Evolutionary conservation across 371 early-diverging fungal genomes (phyloP).

Genomic region (Saksenaea oblongispora): DNA sequence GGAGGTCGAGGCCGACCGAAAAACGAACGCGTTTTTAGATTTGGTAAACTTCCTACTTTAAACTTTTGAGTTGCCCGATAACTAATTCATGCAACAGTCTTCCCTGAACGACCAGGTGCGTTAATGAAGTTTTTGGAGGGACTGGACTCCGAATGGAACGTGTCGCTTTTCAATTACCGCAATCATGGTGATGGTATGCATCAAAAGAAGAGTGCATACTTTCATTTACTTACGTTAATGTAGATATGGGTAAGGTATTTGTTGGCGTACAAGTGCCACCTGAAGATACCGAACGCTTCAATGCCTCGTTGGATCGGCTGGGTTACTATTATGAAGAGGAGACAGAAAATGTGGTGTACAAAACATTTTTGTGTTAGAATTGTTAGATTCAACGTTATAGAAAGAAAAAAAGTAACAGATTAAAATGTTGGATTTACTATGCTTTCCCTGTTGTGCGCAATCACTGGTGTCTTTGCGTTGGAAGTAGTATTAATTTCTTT

Average conservation of each 20-base stretch:
- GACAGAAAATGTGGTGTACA: slow-evolving; percentile 85
- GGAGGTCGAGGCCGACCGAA: slow-evolving; percentile 79
- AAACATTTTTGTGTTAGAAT: slow-evolving; percentile 63
- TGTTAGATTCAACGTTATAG: not conserved
- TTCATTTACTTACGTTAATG: not conserved
- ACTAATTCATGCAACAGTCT: slow-evolving; percentile 45
- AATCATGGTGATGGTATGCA: slow-evolving; percentile 86
- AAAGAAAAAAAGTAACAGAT: not conserved
- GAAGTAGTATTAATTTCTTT: too few relatives aligned
- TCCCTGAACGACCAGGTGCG: slow-evolving; percentile 96
- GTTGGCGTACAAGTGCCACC: slow-evolving; percentile 92
- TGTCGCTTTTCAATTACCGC: slow-evolving; percentile 95
- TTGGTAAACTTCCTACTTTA: slow-evolving; percentile 46
- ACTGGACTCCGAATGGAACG: slow-evolving; percentile 79
- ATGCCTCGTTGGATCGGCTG: slow-evolving; percentile 68
- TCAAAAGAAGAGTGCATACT: not conserved
- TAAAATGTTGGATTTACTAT: too few relatives aligned
- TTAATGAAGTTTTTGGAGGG: slow-evolving; percentile 80
- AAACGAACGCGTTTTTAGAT: slow-evolving; percentile 89
- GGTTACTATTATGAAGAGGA: slow-evolving; percentile 89
- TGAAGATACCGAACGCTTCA: slow-evolving; percentile 59
- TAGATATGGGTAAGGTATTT: slow-evolving; percentile 90
- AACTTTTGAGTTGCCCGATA: not conserved
- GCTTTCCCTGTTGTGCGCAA: too few relatives aligned
- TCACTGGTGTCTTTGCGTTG: too few relatives aligned